Conservation (phyloP, 306 rosid species). For the Astragalus glycyphyllos region DNA sequence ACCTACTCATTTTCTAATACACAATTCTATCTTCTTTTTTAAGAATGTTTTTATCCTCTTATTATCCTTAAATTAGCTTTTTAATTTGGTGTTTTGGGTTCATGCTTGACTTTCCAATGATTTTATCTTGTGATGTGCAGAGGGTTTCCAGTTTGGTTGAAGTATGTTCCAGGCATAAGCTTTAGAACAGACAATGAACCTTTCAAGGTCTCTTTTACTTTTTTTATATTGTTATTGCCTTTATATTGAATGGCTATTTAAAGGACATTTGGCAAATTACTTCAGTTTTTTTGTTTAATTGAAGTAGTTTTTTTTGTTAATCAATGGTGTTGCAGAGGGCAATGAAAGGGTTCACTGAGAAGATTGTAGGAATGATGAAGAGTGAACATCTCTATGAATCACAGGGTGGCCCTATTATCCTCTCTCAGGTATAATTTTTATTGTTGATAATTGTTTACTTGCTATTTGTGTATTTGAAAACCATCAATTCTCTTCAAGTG, state of each 20-base stretch:
- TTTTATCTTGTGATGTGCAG: constrained; percentile 51
- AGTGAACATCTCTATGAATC: constrained; percentile 83
- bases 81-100: constrained; percentile 17
- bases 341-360: constrained; percentile 96
- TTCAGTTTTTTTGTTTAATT: background rate
- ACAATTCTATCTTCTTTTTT: background rate
- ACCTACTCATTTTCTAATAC: constrained; percentile 24
- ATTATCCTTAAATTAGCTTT: constrained; percentile 22
- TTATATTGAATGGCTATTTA: background rate
- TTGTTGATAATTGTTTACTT: background rate
- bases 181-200: constrained; percentile 99
- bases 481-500: constrained; percentile 8
- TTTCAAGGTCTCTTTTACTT: constrained; percentile 69
- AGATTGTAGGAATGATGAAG: constrained; percentile 97
- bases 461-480: constrained; percentile 22
- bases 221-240: constrained; percentile 1
- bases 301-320: constrained; percentile 27
- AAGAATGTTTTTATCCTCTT: background rate
- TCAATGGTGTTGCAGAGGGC: constrained; percentile 71
- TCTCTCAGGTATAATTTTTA: constrained; percentile 77
- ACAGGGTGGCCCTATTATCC: constrained; percentile 98
- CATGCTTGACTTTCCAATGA: constrained; percentile 9
- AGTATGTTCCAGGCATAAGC: constrained; percentile 97
- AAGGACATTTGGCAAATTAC: background rate
- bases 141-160: constrained; percentile 99